Evolutionary conservation across 2,329 filamentous ascomycete species (phyloP).

Genomic region (Xylariaceae sp.): DNA sequence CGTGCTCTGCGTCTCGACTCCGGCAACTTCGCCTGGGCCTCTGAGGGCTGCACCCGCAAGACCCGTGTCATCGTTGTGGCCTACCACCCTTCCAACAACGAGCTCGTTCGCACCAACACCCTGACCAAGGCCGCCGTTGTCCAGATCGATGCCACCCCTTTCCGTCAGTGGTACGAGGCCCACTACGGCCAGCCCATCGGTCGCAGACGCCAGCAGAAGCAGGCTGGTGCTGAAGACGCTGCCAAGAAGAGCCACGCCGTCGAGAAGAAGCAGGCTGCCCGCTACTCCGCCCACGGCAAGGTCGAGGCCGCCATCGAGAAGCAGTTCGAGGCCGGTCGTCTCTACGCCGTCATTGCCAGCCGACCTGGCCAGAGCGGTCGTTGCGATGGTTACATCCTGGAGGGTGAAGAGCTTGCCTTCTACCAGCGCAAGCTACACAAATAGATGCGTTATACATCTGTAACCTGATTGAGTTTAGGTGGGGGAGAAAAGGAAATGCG

Average conservation of each 20-base stretch:
- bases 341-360: constrained; percentile 88
- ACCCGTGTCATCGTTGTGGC: constrained; percentile 96
- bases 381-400: constrained; percentile 94
- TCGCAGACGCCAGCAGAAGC: constrained; percentile 85
- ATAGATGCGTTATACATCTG: constrained; percentile 50
- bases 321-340: constrained; percentile 98
- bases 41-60: constrained; percentile 97
- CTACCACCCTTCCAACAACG: constrained; percentile 99
- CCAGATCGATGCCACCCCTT: constrained; percentile 96
- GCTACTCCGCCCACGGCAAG: constrained; percentile 81
- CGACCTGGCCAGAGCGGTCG: constrained; percentile 96
- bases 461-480: constrained; percentile 3
- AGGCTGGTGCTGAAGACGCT: constrained; percentile 60
- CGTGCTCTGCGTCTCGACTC: constrained; percentile 97
- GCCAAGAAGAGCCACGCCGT: constrained; percentile 92
- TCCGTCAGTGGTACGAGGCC: constrained; percentile 99
- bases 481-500: background rate
- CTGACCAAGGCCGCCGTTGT: constrained; percentile 98
- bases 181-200: constrained; percentile 93
- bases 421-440: constrained; percentile 99
- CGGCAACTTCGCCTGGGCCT: constrained; percentile 99
- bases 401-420: constrained; percentile 99
- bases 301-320: constrained; percentile 88
- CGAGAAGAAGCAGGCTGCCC: constrained; percentile 91
- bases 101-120: constrained; percentile 99